Conservation (phyloP, 805 yeast genomes). For the Candida suzukii region DNA sequence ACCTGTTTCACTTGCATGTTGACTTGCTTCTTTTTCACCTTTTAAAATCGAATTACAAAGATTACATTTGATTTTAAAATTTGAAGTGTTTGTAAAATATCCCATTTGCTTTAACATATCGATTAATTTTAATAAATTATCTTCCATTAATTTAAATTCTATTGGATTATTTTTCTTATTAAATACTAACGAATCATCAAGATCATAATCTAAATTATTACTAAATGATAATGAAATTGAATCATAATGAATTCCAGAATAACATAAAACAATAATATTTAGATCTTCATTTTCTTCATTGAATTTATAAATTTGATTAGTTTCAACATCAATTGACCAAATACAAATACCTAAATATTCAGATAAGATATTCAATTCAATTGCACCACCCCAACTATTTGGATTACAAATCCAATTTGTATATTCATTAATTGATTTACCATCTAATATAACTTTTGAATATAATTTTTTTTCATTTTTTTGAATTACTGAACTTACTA, state of each 20-base stretch:
- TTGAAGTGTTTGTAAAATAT: constrained; percentile 59
- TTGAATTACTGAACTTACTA: constrained; percentile 41
- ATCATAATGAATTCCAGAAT: constrained; percentile 73
- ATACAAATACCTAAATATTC: constrained; percentile 44
- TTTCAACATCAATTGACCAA: constrained; percentile 58
- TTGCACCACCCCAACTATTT: constrained; percentile 80
- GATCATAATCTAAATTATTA: constrained; percentile 16
- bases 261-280: constrained; percentile 46
- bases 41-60: constrained; percentile 42
- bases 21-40: constrained; percentile 60
- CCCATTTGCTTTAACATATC: constrained; percentile 40
- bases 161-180: constrained; percentile 19
- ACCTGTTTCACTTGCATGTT: constrained; percentile 57
- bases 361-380: constrained; percentile 60
- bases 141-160: constrained; percentile 27
- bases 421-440: constrained; percentile 41
- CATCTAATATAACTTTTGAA: constrained; percentile 56
- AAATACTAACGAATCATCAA: constrained; percentile 36
- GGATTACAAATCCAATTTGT: constrained; percentile 52
- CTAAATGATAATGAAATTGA: constrained; percentile 36
- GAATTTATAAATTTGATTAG: constrained; percentile 50
- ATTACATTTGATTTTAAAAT: constrained; percentile 50
- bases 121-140: constrained; percentile 34
- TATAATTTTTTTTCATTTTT: constrained; percentile 35
- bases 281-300: constrained; percentile 26